These are phyloP conservation scores for Apophysomyces variabilis DNA, from an alignment of 371 early-diverging fungal species.

Conservation along the genomic window DNA sequence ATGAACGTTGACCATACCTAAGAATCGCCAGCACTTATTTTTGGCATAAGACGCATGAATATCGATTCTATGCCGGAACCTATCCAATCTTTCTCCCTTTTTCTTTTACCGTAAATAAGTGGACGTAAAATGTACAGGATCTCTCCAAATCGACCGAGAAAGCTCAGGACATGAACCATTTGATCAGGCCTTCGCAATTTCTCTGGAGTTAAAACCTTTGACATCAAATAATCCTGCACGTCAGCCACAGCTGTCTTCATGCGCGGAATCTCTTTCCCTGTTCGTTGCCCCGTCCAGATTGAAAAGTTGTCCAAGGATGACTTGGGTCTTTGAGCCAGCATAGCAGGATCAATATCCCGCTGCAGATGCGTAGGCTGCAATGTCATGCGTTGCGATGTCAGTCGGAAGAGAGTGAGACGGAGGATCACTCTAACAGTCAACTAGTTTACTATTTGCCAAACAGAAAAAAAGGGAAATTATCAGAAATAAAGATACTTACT, in stretches of 20 bases:
- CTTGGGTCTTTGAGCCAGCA: slow-evolving; percentile 18
- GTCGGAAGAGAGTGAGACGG: slow-evolving; percentile 61
- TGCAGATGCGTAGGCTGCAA: slow-evolving; percentile 70
- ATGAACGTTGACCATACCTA: slow-evolving; percentile 75
- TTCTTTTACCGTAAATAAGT: slow-evolving; percentile 69
- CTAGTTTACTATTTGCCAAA: neutral
- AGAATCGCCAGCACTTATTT: slow-evolving; percentile 71
- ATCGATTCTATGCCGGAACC: too few species aligned
- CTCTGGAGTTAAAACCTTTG: slow-evolving; percentile 69
- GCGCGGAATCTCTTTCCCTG: slow-evolving; percentile 40
- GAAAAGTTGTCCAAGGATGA: slow-evolving; percentile 10
- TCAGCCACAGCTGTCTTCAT: slow-evolving; percentile 44
- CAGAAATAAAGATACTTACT: slow-evolving; percentile 51
- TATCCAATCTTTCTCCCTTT: neutral
- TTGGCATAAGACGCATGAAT: neutral
- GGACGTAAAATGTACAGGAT: slow-evolving; percentile 85
- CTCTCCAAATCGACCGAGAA: slow-evolving; percentile 74
- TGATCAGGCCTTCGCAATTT: slow-evolving; percentile 66
- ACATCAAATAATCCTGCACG: slow-evolving; percentile 68
- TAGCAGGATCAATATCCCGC: slow-evolving; percentile 66
- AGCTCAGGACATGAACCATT: slow-evolving; percentile 65
- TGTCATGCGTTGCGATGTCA: slow-evolving; percentile 70
- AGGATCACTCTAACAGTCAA: slow-evolving; percentile 52
- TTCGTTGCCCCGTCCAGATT: slow-evolving; percentile 51
- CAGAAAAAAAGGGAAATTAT: neutral